Percentiles rank a stretch among this genome's conserved stretches.
Evolutionary conservation across 1,284 basidiomycete species (phyloP).

Genomic region (Melanopsichium pennsylvanicum): DNA sequence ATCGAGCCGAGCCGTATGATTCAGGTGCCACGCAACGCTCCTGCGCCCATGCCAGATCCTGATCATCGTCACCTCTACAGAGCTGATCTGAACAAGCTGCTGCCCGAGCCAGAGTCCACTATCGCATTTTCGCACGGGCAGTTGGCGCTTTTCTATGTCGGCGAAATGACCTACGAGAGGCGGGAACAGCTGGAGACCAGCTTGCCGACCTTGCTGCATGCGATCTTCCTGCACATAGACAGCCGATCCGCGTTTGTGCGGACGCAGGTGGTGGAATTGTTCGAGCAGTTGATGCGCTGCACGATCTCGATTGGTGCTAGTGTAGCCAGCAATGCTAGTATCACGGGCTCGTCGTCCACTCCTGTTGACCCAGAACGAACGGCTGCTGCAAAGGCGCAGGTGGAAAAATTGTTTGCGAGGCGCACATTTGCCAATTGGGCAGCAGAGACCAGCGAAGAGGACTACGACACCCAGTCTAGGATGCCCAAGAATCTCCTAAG

Average conservation of each 20-base stretch:
- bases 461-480: conserved; percentile 20
- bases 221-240: conserved; percentile 83
- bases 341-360: conserved; percentile 5
- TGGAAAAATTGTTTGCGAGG: conserved; percentile 29
- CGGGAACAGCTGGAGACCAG: conserved; percentile 78
- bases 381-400: conserved; percentile 25
- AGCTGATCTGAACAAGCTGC: conserved; percentile 36
- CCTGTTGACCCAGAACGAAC: conserved; percentile 22
- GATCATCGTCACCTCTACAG: conserved; percentile 61
- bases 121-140: conserved; percentile 77
- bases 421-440: conserved; percentile 33
- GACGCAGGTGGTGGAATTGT: conserved; percentile 76
- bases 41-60: conserved; percentile 55
- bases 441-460: conserved; percentile 23
- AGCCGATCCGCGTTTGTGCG: conserved; percentile 77
- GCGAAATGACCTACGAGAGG: conserved; percentile 80
- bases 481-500: conserved; percentile 34
- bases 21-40: conserved; percentile 74
- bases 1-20: conserved; percentile 84
- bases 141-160: conserved; percentile 84
- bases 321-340: conserved; percentile 2
- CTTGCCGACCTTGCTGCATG: conserved; percentile 80
- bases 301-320: conserved; percentile 29
- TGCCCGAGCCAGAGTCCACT: conserved; percentile 33
- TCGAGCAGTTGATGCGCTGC: conserved; percentile 55